Percentiles rank a stretch among this genome's conserved stretches.
phyloP scores from a whole-genome alignment of 1,284 basidiomycete genomes.

The Ceratobasidium sp. region DNA sequence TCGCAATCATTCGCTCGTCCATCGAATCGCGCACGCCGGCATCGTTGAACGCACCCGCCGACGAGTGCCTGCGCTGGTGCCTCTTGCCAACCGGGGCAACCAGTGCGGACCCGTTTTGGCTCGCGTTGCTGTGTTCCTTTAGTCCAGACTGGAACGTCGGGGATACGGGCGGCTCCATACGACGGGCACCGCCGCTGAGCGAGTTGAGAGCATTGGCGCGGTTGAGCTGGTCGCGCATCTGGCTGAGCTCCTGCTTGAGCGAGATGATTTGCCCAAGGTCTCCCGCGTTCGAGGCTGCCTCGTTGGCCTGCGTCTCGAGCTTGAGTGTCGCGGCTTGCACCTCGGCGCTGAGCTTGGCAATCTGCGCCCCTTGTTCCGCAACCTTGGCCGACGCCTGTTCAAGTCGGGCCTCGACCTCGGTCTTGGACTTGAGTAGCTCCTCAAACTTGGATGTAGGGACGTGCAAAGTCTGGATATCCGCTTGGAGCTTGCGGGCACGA shows the following conservation, averaged over 20 bases:
- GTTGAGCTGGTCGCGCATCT: slow-evolving; percentile 92
- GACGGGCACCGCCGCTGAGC: slow-evolving; percentile 71
- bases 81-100: slow-evolving; percentile 51
- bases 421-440: slow-evolving; percentile 77
- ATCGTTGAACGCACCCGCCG: slow-evolving; percentile 76
- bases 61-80: slow-evolving; percentile 84
- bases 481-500: slow-evolving; percentile 76
- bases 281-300: slow-evolving; percentile 50
- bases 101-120: slow-evolving; percentile 48
- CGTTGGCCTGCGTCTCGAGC: slow-evolving; percentile 80
- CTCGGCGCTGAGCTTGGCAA: slow-evolving; percentile 82
- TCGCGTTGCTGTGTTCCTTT: slow-evolving; percentile 52
- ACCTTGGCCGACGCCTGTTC: slow-evolving; percentile 78
- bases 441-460: slow-evolving; percentile 78
- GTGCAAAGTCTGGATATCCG: slow-evolving; percentile 74
- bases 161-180: slow-evolving; percentile 67
- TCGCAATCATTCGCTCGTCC: slow-evolving; percentile 79
- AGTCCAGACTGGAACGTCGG: slow-evolving; percentile 77
- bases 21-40: slow-evolving; percentile 69
- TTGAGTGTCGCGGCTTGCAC: slow-evolving; percentile 74
- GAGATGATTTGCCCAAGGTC: slow-evolving; percentile 68
- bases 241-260: slow-evolving; percentile 91
- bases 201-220: slow-evolving; percentile 89
- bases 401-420: slow-evolving; percentile 80
- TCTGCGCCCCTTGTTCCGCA: slow-evolving; percentile 83